These are phyloP conservation scores for Syzygium oleosum DNA, from an alignment of 345 rosid species.

Conservation along the genomic window DNA sequence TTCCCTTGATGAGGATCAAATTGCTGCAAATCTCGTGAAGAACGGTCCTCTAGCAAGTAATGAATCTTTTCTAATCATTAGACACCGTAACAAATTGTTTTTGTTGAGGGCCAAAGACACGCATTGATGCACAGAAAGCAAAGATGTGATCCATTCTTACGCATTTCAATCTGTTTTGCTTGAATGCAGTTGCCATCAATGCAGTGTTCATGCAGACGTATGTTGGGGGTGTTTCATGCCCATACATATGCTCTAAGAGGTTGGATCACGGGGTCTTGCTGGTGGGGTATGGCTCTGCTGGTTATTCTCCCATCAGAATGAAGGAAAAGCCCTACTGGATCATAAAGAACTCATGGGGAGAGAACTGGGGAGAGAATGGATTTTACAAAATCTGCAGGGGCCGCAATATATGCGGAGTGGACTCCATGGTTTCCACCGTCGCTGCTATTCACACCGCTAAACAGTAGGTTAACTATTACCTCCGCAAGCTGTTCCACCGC, in stretches of 20 bases:
- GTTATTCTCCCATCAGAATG: constrained; percentile 69
- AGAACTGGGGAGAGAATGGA: constrained; percentile 86
- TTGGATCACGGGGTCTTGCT: constrained; percentile 81
- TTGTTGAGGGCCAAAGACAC: background rate
- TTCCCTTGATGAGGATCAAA: constrained; percentile 83
- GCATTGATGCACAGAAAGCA: background rate
- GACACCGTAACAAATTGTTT: background rate
- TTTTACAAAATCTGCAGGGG: constrained; percentile 89
- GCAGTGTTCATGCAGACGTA: constrained; percentile 96
- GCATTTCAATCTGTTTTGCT: background rate
- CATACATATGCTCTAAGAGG: constrained; percentile 75
- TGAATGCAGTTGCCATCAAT: constrained; percentile 72
- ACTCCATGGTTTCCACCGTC: constrained; percentile 90
- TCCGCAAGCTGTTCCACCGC: background rate
- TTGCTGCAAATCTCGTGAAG: constrained; percentile 85
- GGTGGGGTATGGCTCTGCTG: constrained; percentile 84
- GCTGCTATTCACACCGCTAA: constrained; percentile 30
- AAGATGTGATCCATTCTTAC: background rate
- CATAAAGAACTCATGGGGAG: constrained; percentile 98
- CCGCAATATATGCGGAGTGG: constrained; percentile 86
- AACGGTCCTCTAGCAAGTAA: constrained; percentile 91
- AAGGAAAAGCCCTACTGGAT: constrained; percentile 96
- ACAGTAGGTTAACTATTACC: constrained; percentile 8
- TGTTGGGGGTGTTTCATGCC: constrained; percentile 90
- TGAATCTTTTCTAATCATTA: background rate